A percentile compares a stretch with the other conserved stretches of the same genome.
Evolutionary conservation across 345 rosid genomes (phyloP).

Genomic region (Geranium rotundifolium): DNA sequence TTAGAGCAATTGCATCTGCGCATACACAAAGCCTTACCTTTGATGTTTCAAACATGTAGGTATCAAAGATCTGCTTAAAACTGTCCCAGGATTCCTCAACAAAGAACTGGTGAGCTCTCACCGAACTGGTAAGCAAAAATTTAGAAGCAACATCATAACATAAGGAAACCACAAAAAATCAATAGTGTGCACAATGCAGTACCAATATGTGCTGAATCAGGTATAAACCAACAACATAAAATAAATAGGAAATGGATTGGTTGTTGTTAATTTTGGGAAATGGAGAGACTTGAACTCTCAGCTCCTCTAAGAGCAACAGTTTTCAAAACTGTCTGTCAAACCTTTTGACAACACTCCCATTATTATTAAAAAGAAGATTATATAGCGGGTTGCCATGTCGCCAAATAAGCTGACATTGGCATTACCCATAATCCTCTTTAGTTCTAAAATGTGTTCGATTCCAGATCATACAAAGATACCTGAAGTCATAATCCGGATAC

Average conservation of each 20-base stretch:
- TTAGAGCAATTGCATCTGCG: neutral
- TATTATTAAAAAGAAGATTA: constrained; percentile 39
- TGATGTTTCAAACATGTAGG: constrained; percentile 80
- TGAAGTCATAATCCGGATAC: constrained; percentile 96
- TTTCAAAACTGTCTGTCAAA: constrained; percentile 76
- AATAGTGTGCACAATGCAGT: constrained; percentile 1
- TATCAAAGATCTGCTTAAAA: constrained; percentile 71
- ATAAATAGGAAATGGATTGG: neutral
- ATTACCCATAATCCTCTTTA: constrained; percentile 94
- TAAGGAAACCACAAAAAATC: neutral
- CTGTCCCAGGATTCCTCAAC: constrained; percentile 77
- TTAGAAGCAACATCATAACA: constrained; percentile 21
- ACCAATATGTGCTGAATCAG: neutral
- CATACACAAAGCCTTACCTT: constrained; percentile 39
- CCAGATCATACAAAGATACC: constrained; percentile 42
- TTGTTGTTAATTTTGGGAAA: constrained; percentile 10
- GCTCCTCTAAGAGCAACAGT: constrained; percentile 82
- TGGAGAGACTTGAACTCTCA: constrained; percentile 79
- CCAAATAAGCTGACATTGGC: constrained; percentile 86
- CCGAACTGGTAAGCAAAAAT: constrained; percentile 53
- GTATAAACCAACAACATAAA: constrained; percentile 8
- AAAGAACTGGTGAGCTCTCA: constrained; percentile 89
- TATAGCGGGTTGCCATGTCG: constrained; percentile 89
- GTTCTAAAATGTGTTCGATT: neutral
- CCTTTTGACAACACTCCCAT: constrained; percentile 99